phyloP scores from a whole-genome alignment of 2,329 filamentous ascomycete genomes.

The Fusarium bulbicola region DNA sequence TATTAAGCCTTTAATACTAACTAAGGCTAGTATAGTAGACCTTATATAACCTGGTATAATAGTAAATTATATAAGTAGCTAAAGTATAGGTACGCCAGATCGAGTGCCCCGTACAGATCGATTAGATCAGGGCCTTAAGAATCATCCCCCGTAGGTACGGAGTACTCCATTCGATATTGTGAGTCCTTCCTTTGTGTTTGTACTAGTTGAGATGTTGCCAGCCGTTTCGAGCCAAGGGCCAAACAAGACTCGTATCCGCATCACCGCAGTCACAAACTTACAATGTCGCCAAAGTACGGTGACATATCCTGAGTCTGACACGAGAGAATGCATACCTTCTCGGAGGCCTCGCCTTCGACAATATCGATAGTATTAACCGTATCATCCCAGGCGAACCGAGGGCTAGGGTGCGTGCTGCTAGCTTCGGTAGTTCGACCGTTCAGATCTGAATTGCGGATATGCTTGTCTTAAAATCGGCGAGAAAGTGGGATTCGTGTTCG shows the following conservation, averaged over 20 bases:
- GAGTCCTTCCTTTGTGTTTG: background rate
- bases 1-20: too few species aligned
- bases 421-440: slow-evolving; percentile 15
- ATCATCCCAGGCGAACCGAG: background rate
- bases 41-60: too few species aligned
- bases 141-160: background rate
- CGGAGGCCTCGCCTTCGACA: background rate
- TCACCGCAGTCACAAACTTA: background rate
- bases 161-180: background rate
- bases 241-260: background rate
- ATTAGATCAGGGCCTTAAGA: too few species aligned
- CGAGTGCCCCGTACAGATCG: too few species aligned
- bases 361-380: background rate
- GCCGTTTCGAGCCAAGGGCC: background rate
- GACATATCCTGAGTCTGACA: background rate
- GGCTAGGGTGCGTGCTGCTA: background rate
- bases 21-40: too few species aligned
- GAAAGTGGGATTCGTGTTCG: background rate
- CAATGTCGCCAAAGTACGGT: background rate
- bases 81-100: too few species aligned
- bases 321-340: background rate
- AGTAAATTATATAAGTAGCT: too few species aligned
- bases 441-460: slow-evolving; percentile 1
- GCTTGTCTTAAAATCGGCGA: background rate
- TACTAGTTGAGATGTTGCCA: background rate